Evolutionary conservation across 2,329 filamentous ascomycete genomes (phyloP).

Genomic region (Acrocalymma vagum): DNA sequence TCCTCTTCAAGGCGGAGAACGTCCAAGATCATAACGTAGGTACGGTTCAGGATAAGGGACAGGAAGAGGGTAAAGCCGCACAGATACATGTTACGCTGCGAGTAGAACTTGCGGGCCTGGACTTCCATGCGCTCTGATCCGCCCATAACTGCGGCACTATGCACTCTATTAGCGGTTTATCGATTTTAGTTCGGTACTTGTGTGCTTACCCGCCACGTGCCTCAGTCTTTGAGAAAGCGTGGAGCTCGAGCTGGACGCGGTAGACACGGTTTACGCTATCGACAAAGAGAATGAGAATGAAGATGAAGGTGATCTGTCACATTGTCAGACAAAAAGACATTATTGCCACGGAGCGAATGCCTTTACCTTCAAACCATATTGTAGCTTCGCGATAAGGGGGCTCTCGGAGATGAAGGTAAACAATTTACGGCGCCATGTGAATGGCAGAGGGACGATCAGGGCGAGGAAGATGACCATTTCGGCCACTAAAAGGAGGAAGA

Average conservation of each 20-base stretch:
- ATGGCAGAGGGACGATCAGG: conserved; percentile 87
- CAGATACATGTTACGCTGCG: conserved; percentile 99
- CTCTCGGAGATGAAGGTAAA: conserved; percentile 97
- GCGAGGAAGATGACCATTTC: conserved; percentile 86
- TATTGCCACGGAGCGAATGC: neutral
- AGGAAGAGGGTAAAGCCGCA: conserved; percentile 99
- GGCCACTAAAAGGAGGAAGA: conserved; percentile 81
- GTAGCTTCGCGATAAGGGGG: conserved; percentile 84
- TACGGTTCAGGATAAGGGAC: conserved; percentile 97
- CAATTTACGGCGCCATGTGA: conserved; percentile 82
- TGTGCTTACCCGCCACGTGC: conserved; percentile 59
- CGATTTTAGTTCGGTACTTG: neutral
- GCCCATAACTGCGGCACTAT: conserved; percentile 74
- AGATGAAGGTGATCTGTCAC: conserved; percentile 89
- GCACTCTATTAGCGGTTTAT: conserved; percentile 17
- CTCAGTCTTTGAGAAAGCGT: conserved; percentile 72
- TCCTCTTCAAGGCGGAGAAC: conserved; percentile 91
- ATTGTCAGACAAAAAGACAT: conserved; percentile 17
- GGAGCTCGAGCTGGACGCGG: conserved; percentile 90
- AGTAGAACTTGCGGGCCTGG: conserved; percentile 99
- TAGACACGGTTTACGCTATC: conserved; percentile 97
- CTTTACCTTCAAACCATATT: conserved; percentile 90
- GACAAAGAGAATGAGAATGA: conserved; percentile 97
- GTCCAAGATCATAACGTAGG: conserved; percentile 96
- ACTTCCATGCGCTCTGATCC: conserved; percentile 96